Percentiles rank a stretch among this genome's conserved stretches.
Evolutionary conservation across 352 stramenopile species (phyloP).

Genomic region (Phytopythium boreale): DNA sequence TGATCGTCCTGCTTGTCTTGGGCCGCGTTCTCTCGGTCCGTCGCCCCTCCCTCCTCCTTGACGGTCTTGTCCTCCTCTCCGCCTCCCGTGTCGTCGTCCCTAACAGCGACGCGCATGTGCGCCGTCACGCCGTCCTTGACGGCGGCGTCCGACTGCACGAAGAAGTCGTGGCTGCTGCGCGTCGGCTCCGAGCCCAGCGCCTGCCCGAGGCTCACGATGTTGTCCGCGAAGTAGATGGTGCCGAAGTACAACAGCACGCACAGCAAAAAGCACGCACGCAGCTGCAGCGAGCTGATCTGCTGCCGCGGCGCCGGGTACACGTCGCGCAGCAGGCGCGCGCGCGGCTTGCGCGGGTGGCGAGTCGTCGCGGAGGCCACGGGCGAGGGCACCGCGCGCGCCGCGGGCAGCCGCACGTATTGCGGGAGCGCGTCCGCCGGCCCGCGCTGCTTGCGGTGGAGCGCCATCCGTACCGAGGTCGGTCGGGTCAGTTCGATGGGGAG

Average conservation of each 20-base stretch:
- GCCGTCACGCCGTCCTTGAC: slow-evolving; percentile 13
- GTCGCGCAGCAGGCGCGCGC: neutral
- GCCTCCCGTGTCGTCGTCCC: slow-evolving; percentile 15
- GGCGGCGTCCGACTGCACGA: slow-evolving; percentile 26
- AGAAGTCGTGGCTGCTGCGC: slow-evolving; percentile 24
- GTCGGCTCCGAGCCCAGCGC: slow-evolving; percentile 23
- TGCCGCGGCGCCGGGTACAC: neutral
- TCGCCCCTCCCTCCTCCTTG: neutral
- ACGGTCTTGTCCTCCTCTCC: slow-evolving; percentile 11
- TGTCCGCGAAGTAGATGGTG: slow-evolving; percentile 50
- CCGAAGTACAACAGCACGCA: slow-evolving; percentile 50
- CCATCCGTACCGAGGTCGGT: too few species aligned
- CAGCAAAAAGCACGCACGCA: slow-evolving; percentile 49
- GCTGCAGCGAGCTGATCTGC: slow-evolving; percentile 36
- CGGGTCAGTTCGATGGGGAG: too few species aligned
- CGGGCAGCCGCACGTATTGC: slow-evolving; percentile 33
- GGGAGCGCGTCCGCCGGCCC: slow-evolving; percentile 14
- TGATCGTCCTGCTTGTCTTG: neutral
- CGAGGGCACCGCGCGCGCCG: slow-evolving; percentile 11
- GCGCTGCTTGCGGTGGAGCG: slow-evolving; percentile 34
- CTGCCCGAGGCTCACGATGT: slow-evolving; percentile 32
- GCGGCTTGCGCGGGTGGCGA: slow-evolving; percentile 22
- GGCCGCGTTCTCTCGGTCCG: neutral
- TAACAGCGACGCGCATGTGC: neutral
- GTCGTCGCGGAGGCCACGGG: slow-evolving; percentile 9